phyloP scores from a whole-genome alignment of 345 rosid genomes.

The Jatropha curcas region DNA sequence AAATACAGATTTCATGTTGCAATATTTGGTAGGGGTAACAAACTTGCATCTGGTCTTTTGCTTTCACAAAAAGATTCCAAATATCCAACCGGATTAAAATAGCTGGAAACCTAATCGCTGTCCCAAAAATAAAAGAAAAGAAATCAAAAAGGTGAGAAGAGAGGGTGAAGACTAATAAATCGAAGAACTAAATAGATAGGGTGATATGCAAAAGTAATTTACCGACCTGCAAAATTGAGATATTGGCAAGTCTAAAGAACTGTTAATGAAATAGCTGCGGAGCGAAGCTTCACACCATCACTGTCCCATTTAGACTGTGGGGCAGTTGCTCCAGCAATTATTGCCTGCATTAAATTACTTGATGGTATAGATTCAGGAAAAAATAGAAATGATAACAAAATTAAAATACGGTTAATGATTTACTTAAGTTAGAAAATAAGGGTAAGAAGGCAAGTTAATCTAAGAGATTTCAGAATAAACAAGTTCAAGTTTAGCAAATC shows the following conservation, averaged over 20 bases:
- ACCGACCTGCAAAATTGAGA: neutral
- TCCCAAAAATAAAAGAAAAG: too few species aligned
- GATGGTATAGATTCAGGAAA: neutral
- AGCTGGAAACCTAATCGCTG: too few species aligned
- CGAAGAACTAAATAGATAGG: neutral
- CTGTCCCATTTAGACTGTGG: conserved; percentile 33
- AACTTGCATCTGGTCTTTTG: too few species aligned
- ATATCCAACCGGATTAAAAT: too few species aligned
- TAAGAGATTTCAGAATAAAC: too few species aligned
- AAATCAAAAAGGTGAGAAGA: too few species aligned
- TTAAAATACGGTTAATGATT: neutral
- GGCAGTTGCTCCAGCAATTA: conserved; percentile 88
- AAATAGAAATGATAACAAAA: neutral
- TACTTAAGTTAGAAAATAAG: neutral
- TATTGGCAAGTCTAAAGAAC: conserved; percentile 4
- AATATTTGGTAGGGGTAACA: too few species aligned
- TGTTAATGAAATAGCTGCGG: conserved; percentile 18
- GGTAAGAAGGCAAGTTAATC: too few species aligned
- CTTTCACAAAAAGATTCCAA: too few species aligned
- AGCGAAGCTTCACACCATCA: conserved; percentile 18
- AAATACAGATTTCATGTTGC: too few species aligned
- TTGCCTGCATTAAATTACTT: conserved; percentile 45
- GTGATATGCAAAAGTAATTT: neutral
- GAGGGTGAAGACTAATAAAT: too few species aligned
- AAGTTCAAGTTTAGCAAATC: neutral